These are phyloP conservation scores for Moricandia arvensis DNA, from an alignment of 345 rosid genomes.

Conservation along the genomic window DNA sequence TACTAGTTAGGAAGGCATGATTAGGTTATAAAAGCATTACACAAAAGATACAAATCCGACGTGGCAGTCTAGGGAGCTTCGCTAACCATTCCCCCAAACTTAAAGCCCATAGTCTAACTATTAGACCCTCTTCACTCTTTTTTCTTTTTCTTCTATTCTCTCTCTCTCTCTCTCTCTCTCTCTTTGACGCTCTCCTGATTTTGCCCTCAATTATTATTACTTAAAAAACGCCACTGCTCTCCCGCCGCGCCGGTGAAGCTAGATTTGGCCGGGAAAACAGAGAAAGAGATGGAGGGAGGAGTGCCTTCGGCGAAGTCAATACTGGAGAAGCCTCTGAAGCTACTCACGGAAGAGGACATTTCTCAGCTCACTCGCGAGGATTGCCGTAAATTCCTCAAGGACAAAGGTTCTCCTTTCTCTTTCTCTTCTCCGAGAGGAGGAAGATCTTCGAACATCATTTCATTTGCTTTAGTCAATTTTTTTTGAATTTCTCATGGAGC, in stretches of 20 bases:
- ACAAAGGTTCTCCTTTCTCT: slow-evolving; percentile 52
- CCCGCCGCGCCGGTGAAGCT: slow-evolving; percentile 14
- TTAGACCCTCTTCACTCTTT: slow-evolving; percentile 2
- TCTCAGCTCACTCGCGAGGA: slow-evolving; percentile 97
- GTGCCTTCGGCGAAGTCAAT: slow-evolving; percentile 56
- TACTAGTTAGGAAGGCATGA: slow-evolving; percentile 29
- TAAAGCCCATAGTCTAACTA: slow-evolving; percentile 17
- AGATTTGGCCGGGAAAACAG: no score
- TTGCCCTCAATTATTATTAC: slow-evolving; percentile 33
- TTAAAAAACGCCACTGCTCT: slow-evolving; percentile 39
- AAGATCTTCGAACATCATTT: not conserved
- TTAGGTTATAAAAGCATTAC: slow-evolving; percentile 33
- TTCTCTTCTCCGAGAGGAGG: not conserved
- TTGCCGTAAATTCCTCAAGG: slow-evolving; percentile 89
- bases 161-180: no score
- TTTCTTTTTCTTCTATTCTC: not conserved
- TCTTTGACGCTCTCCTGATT: slow-evolving; percentile 13
- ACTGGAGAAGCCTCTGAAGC: slow-evolving; percentile 75
- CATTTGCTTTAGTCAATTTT: not conserved
- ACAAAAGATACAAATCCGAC: slow-evolving; percentile 37
- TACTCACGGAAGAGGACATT: slow-evolving; percentile 92
- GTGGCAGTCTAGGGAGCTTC: slow-evolving; percentile 89
- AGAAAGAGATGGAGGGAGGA: slow-evolving; percentile 46
- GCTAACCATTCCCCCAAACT: slow-evolving; percentile 34
- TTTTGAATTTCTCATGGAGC: not conserved